Evolutionary conservation across 306 rosid species (phyloP).

Genomic region (Hippophae gyantsensis): DNA sequence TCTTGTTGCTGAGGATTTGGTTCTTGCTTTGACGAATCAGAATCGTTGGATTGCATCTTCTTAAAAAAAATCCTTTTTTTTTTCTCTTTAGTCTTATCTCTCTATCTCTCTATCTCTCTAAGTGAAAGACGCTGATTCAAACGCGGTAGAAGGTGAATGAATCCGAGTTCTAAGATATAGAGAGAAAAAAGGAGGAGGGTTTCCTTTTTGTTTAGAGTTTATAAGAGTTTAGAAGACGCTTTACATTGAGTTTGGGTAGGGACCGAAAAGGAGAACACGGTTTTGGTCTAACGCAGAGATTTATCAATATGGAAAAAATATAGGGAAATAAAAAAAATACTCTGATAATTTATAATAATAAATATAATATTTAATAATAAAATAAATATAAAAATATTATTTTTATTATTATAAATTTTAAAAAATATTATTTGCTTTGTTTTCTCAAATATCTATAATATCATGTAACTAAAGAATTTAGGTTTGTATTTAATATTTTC

Average conservation of each 20-base stretch:
- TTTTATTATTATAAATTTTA: no score
- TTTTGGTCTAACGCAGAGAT: slow-evolving; percentile 25
- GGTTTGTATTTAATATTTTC: no score
- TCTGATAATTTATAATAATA: no score
- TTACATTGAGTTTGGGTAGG: neutral
- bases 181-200: neutral
- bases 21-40: slow-evolving; percentile 51
- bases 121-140: slow-evolving; percentile 16
- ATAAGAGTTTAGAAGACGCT: neutral
- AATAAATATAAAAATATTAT: no score
- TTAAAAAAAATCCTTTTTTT: neutral
- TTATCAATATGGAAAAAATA: slow-evolving; percentile 4
- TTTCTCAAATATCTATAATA: no score
- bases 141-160: neutral
- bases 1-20: slow-evolving; percentile 12
- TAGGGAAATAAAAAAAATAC: no score
- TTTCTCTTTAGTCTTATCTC: neutral
- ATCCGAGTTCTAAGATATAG: neutral
- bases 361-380: no score
- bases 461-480: no score
- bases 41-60: slow-evolving; percentile 71
- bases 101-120: neutral
- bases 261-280: slow-evolving; percentile 21
- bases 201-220: neutral
- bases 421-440: no score